Base-by-base conservation (phyloP, 2,329 filamentous ascomycete genomes). In the Penicillium expansum region DNA sequence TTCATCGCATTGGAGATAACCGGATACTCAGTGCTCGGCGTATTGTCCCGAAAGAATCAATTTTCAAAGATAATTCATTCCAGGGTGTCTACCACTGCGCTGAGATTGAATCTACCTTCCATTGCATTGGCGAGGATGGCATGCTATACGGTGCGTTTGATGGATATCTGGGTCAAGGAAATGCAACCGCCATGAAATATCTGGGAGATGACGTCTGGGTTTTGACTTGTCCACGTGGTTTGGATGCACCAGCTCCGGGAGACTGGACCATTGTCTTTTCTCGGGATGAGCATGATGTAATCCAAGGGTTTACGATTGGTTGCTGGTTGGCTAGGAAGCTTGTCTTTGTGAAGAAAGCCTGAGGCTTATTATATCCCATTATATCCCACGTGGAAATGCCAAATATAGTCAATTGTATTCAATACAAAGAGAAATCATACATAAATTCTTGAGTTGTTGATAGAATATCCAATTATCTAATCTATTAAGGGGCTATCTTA, bases 91-190 rank as follows among this genome's bases (percentile, higher is more conserved):
- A 77, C 57, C 55, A 64, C 27, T 76, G 69, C 52, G 63, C 61
- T 1, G 76, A 78, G 37, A 62, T 69, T 1, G 72, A 77, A 5
- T 77, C 73, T 5, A 69, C 59, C 0, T 74, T 80, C 58, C 64
- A 67, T 42, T 71, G 71, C 53, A 63, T 56, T 5, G 74, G 75
- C 5, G 60, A 61, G 5, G 69, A 70, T n/a, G 71, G 67, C 9
- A 63, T 76, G 56, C 51, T 79, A n/a, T 79, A 79, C 54, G 77
- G 75, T 7, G 64, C 67, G 1, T 79, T 79, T 56, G 69, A 74
- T 51, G 77, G 77, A 5, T 79, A 69, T 52, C 62, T 79, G 4
- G 77, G 77, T 2, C 63, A 64, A 14, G 77, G 77, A 2, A 71
- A 75, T 1, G 62, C 66, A 3, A 70, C 73, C 49, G 55, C 74